Base-by-base conservation (phyloP, 2,329 filamentous ascomycete genomes). In the Macrophomina pseudophaseolina region DNA sequence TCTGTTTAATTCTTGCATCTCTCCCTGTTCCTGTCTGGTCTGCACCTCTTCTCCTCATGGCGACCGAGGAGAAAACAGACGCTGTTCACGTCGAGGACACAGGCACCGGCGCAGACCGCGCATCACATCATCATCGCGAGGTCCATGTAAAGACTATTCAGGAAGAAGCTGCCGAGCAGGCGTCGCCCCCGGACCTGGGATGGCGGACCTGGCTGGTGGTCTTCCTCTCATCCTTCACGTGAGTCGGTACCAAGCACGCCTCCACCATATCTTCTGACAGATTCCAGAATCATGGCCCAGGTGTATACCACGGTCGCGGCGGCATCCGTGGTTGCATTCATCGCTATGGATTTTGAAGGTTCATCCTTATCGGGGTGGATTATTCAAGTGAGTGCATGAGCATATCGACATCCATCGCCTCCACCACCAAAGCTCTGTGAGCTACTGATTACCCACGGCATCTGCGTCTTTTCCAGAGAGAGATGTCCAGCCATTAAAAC, bases 231-330 rank as follows among this genome's bases (percentile, higher is more conserved):
- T 86, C 83, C 68, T 87, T 86, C 67, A 77, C 76, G 73, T 75
- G 70, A 18, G 73, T 14, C 44, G 16, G 9, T 11, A 5, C 42
- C 53, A 28, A 28, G 12, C 8, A 28, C 6, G 30, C 8, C 4
- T 7, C 18, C 23, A 7, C 5, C 6, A 11, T 12, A 33, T 32
- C 3, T 68, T 77, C 78, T 73, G 44, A 52, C 14, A 5, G 7
- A 4, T 5, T 44, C 2, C 40, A 76, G 75, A 8, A 80, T 86
- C 67, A 81, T 85, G 78, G 78, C 83, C 1, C 85, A 87, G 67
- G 82, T 86, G 11, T 87, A 84, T 66, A 85, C 87, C 4, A 84
- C 86, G 3, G 82, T 84, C 1, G 84, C 84, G 5, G 84, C 85
- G 5, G 84, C 85, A 1, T 85, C 83, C 0, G 84, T 87, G 9